phyloP scores from a whole-genome alignment of 805 yeast species.

The Torulaspora indica region DNA sequence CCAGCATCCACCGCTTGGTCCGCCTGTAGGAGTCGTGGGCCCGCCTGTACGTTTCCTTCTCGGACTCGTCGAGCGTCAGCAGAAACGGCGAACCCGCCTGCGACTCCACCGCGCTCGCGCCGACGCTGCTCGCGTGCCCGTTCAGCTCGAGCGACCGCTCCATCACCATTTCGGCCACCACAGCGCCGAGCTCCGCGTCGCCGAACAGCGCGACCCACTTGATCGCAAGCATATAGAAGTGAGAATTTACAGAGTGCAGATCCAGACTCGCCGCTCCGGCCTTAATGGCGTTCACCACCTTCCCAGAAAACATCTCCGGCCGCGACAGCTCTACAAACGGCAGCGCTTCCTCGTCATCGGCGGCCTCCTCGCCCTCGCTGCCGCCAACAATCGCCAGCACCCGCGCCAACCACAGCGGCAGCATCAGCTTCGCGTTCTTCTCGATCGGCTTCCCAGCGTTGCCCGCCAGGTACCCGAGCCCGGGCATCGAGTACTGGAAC shows the following conservation, averaged over 20 bases:
- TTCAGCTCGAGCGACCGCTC: conserved; percentile 66
- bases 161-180: conserved; percentile 49
- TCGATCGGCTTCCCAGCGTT: conserved; percentile 57
- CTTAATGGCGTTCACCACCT: conserved; percentile 77
- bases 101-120: conserved; percentile 21
- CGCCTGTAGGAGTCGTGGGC: conserved; percentile 50
- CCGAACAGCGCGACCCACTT: conserved; percentile 73
- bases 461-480: conserved; percentile 82
- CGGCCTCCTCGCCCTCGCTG: conserved; percentile 35
- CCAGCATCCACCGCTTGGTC: conserved; percentile 40
- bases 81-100: conserved; percentile 42
- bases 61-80: conserved; percentile 70
- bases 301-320: conserved; percentile 63
- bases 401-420: conserved; percentile 88
- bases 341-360: conserved; percentile 28
- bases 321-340: conserved; percentile 63
- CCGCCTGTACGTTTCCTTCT: conserved; percentile 51
- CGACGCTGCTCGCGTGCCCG: conserved; percentile 49
- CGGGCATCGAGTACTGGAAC: conserved; percentile 74
- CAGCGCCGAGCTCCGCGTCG: conserved; percentile 56
- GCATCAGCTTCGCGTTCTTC: conserved; percentile 59
- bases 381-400: conserved; percentile 52
- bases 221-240: conserved; percentile 64
- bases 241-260: conserved; percentile 56
- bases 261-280: conserved; percentile 65